Evolutionary conservation across 2,329 filamentous ascomycete species (phyloP), one percentile per base, ranked within the genome.

Genomic region (Ceratocystis ficicola): DNA sequence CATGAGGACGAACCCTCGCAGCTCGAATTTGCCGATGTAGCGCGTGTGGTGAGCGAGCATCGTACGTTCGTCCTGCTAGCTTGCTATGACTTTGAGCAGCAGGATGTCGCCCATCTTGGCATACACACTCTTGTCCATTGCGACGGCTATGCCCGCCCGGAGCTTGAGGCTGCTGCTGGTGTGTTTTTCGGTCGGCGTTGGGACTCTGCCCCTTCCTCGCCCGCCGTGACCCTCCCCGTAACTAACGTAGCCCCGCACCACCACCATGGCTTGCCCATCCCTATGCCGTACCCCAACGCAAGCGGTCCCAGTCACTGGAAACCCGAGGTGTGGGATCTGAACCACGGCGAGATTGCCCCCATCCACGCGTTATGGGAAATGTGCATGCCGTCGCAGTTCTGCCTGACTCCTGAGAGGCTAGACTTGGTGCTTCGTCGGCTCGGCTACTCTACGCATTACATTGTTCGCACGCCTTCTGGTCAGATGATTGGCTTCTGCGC

Each of bases 401-500:
- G 76, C 25, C 74, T 85, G 4, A 72, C 76, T 62, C 73, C 71
- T 20, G 72, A 73, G 55, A 73, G 73, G 3, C 74, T 85, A 3
- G 75, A 75, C 30, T 74, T 75, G 1, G 71, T 85, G 1, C 75
- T 86, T 3, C 75, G 77, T 66, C 78, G 82, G 52, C 78, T 81
- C 65, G 83, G 82, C 48, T 85, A 82, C 68, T 77, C 78, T 7
- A 81, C 80, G 75, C 81, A 85, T 72, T 83, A 82, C 68, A 74
- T 83, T 36, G 80, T 84, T 32, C 77, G 78, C 62, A 76, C 80
- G n/a, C 76, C 79, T 1, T 72, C 72, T 10, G 77, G 72, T 2
- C 74, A 76, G 44, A 69, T 82, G 28, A 71, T 85, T 46, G 83
- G 82, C 0, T 85, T 85, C 68, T 85, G 82, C 70, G 82, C 82